Evolutionary conservation across 116 monocot species (phyloP), one percentile per base, ranked within the genome.

Genomic region (Dioscorea cayenensis): DNA sequence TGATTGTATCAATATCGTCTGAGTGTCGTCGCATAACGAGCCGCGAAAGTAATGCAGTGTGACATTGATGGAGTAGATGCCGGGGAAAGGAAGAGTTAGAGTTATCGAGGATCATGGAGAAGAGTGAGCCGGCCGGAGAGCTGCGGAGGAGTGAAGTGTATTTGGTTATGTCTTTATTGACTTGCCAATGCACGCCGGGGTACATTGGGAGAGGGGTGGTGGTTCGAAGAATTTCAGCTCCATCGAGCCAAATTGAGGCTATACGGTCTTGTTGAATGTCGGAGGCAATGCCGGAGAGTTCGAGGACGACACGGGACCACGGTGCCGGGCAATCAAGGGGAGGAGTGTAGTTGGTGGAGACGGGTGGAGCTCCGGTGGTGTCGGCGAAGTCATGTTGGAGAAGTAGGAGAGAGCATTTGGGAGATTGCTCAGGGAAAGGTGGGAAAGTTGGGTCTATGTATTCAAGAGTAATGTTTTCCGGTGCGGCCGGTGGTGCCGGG

Each of bases 401-500:
- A 55, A 80, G 23, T 1, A 20, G 63, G 68, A 72, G n/a, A 36
- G 80, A 68, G 76, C 80, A 80, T 35, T 75, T 75, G 37, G 80
- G 80, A 25, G 20, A 55, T 9, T 67, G 75, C 51, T 16, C 48
- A 25, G 72, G 76, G 76, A 80, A 67, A n/a, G 76, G 76, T 21
- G 75, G 76, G 61, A 72, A 67, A 37, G 72, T 71, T 19, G 80
- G 80, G 75, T 80, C 80, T 13, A 80, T 80, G 80, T 80, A 76
- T 43, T 76, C 71, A 3, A 76, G 49, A 0, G 72, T 72, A 0
- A 43, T 2, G 67, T 72, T 67, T 14, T 6, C 7, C 0, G 43
- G 43, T 3, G 28, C 0, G 6, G 76, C 13, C 3, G 68, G 72
- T 4, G 62, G 75, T 50, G 60, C 51, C 6, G 67, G 75, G 5